Conservation (phyloP, 306 rosid genomes). For the Cucurbita moschata region DNA sequence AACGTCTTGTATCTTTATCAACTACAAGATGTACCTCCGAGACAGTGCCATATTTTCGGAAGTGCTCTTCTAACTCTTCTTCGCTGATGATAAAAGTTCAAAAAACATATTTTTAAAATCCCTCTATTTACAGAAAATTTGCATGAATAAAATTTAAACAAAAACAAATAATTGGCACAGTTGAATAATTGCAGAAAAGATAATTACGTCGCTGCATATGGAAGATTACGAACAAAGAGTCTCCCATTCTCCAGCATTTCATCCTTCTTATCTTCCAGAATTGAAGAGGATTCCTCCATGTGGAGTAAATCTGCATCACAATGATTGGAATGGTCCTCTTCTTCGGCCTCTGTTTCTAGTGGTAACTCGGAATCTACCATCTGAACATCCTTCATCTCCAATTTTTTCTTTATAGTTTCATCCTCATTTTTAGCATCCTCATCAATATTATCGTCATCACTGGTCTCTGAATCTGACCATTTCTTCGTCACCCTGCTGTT, state of each 20-base stretch:
- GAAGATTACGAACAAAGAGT: slow-evolving; percentile 82
- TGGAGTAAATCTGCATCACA: slow-evolving; percentile 12
- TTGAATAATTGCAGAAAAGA: not conserved
- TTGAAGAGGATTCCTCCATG: slow-evolving; percentile 12
- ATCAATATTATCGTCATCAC: slow-evolving; percentile 22
- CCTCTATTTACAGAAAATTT: not conserved
- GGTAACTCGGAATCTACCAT: slow-evolving; percentile 3
- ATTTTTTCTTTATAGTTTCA: slow-evolving; percentile 11
- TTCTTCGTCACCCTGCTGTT: slow-evolving; percentile 57
- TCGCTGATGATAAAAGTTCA: slow-evolving; percentile 30
- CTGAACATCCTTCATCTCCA: slow-evolving; percentile 14
- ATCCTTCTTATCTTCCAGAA: slow-evolving; percentile 28
- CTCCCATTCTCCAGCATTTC: slow-evolving; percentile 42
- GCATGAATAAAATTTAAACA: not conserved
- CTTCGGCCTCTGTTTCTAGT: not conserved
- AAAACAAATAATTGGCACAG: not conserved
- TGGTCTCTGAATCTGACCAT: slow-evolving; percentile 79
- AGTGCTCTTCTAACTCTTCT: slow-evolving; percentile 74
- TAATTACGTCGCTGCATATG: slow-evolving; percentile 52
- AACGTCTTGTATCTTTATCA: slow-evolving; percentile 65
- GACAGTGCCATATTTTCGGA: slow-evolving; percentile 46
- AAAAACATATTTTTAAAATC: not conserved
- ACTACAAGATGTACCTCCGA: slow-evolving; percentile 69
- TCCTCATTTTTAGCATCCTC: slow-evolving; percentile 16
- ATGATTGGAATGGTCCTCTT: slow-evolving; percentile 1